These are phyloP conservation scores for Hylodesmum podocarpum DNA, from an alignment of 306 rosid species.

Conservation along the genomic window DNA sequence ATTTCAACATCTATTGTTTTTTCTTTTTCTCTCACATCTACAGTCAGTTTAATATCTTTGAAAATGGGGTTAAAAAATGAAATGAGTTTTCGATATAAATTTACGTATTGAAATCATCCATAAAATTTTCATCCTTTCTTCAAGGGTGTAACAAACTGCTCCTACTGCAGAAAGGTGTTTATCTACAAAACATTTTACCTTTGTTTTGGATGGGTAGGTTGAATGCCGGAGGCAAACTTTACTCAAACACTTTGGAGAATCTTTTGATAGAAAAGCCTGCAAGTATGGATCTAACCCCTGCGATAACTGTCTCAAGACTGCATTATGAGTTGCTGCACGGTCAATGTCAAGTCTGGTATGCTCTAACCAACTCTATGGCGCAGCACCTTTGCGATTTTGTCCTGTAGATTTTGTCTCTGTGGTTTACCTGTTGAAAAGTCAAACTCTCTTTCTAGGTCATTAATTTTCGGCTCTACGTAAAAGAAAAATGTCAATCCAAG, in stretches of 20 bases:
- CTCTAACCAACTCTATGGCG: slow-evolving; percentile 13
- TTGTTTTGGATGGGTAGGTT: slow-evolving; percentile 45
- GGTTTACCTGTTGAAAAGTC: slow-evolving; percentile 10
- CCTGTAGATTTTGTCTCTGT: not conserved
- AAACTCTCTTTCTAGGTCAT: not conserved
- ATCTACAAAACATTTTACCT: not conserved
- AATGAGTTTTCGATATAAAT: not conserved
- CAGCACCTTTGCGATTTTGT: not conserved
- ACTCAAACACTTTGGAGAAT: slow-evolving; percentile 88
- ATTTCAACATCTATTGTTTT: slow-evolving; percentile 4
- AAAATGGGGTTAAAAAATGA: not conserved
- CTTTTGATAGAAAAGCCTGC: slow-evolving; percentile 66
- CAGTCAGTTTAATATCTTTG: not conserved
- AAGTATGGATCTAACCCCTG: slow-evolving; percentile 81
- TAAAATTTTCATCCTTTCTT: not conserved
- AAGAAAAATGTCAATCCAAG: not conserved
- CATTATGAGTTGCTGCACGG: slow-evolving; percentile 37
- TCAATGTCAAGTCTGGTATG: slow-evolving; percentile 13
- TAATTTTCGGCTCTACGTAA: not conserved
- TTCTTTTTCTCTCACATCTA: not conserved
- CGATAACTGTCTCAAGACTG: slow-evolving; percentile 75
- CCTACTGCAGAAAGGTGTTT: not conserved
- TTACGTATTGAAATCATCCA: not conserved
- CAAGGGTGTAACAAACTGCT: not conserved
- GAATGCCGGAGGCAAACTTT: slow-evolving; percentile 85